Conservation (phyloP, 1,284 basidiomycete species). For the Ganoderma meredithae region DNA sequence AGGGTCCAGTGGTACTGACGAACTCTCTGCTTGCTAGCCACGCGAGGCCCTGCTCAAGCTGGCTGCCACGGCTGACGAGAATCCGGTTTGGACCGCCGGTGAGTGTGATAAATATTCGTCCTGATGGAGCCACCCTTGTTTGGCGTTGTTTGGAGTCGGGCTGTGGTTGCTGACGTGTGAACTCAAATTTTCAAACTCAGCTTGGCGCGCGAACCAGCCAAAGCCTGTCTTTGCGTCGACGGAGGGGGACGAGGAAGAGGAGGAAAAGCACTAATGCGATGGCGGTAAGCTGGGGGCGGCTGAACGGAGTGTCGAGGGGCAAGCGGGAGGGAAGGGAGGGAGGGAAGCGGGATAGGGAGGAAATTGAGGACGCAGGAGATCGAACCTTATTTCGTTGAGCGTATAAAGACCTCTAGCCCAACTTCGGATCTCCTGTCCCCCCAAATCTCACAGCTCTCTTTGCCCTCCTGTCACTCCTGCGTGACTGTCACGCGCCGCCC, state of each 20-base stretch:
- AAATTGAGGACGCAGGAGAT: slow-evolving; percentile 71
- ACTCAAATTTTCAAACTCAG: slow-evolving; percentile 68
- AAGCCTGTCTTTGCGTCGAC: slow-evolving; percentile 74
- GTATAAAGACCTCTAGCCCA: slow-evolving; percentile 78
- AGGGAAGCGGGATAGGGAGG: slow-evolving; percentile 37
- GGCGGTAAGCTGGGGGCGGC: slow-evolving; percentile 21
- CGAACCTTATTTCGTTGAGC: slow-evolving; percentile 79
- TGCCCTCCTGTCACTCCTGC: slow-evolving; percentile 42
- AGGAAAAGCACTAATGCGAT: slow-evolving; percentile 54
- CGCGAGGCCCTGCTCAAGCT: slow-evolving; percentile 96
- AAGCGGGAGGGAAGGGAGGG: slow-evolving; percentile 33
- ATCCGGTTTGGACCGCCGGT: slow-evolving; percentile 87
- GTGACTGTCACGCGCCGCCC: slow-evolving; percentile 52
- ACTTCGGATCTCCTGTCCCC: slow-evolving; percentile 73
- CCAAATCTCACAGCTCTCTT: slow-evolving; percentile 63
- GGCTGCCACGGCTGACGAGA: slow-evolving; percentile 73
- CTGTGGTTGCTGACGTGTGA: slow-evolving; percentile 69
- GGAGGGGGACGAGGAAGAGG: slow-evolving; percentile 61
- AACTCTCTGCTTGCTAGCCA: slow-evolving; percentile 64
- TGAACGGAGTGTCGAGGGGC: slow-evolving; percentile 27
- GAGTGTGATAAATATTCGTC: slow-evolving; percentile 45
- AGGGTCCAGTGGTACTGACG: slow-evolving; percentile 31
- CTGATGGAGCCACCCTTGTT: slow-evolving; percentile 44
- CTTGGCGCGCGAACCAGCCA: slow-evolving; percentile 84
- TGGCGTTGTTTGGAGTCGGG: slow-evolving; percentile 54